Base-by-base conservation (phyloP, 129 eudicot genomes). In the Chrysanthemum seticuspe region DNA sequence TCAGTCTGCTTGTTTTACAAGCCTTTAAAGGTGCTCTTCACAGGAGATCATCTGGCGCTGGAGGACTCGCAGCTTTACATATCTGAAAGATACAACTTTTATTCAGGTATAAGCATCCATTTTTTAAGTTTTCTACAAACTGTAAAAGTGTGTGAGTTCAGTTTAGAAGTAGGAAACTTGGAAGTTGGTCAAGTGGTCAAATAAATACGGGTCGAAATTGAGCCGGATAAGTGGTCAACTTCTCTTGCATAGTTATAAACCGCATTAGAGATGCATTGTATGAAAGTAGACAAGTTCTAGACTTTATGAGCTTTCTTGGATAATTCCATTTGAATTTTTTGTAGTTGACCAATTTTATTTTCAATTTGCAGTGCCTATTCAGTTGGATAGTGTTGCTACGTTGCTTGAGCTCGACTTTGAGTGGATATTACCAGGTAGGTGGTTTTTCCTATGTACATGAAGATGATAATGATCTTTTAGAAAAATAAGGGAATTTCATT, bases 381-480 rank as follows among this genome's bases (percentile, higher is more conserved):
- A 88, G 70, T 64, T 86, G 81, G 74, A 76, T 29, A 88, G 81
- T 65, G 85, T 88, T 29, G 70, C 79, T 59, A 81, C 54, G 83
- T 77, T 88, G 71, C 86, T 83, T 65, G 85, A 83, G 65, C 60
- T 88, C 67, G 87, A 88, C 15, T 88, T 88, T 51, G 84, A 83
- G 74, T 86, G 85, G 91, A 86, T 88, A 53, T 72, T 88, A 74
- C 96, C 96, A 68, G 91, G 96, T 88, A 50, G 67, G 75, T 53
- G 62, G 65, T 16, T 65, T 62, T 62, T 45, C 31, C 13, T 11
- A 48, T 73, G 1, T 62, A 15, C n/a, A 15, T 29, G 21, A n/a
- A 16, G 54, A 18, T 34, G 40, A 55, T 70, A 21, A 51, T 15
- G 6, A 13, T 10, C 4, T 34, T 1, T 52, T 62, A 40, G 47